Percentiles rank a stretch among this genome's conserved stretches.
Conservation (phyloP, 2,329 filamentous ascomycete species). For the Colletotrichum filicis region DNA sequence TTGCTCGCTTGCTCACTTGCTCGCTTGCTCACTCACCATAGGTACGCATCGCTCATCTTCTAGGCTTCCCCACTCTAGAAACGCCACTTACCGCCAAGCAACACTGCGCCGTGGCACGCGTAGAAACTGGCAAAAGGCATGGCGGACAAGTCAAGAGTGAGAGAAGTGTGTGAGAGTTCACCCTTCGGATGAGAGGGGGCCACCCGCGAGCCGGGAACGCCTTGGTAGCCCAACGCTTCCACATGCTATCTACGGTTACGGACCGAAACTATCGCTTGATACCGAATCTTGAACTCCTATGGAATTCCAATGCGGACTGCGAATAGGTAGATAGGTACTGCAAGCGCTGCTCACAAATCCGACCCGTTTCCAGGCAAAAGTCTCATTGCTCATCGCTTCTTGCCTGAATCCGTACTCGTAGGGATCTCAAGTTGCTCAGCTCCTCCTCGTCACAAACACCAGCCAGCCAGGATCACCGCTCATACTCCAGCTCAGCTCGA, state of each 20-base stretch:
- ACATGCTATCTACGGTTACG: background rate
- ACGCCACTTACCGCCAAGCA: slow-evolving; percentile 11
- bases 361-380: too few relatives aligned
- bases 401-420: background rate
- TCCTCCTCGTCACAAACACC: background rate
- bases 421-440: background rate
- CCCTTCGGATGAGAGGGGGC: background rate
- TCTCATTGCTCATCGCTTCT: background rate
- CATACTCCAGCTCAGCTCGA: background rate
- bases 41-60: background rate
- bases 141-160: background rate
- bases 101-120: background rate
- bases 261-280: background rate
- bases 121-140: background rate
- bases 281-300: background rate
- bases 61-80: background rate
- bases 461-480: background rate
- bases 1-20: too few relatives aligned
- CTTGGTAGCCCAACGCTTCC: background rate
- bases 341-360: background rate
- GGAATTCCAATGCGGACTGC: background rate
- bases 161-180: background rate
- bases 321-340: background rate
- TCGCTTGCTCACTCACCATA: too few relatives aligned
- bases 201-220: background rate